These are phyloP conservation scores for Colletotrichum graminicola DNA, from an alignment of 2,329 filamentous ascomycete species.

Conservation along the genomic window DNA sequence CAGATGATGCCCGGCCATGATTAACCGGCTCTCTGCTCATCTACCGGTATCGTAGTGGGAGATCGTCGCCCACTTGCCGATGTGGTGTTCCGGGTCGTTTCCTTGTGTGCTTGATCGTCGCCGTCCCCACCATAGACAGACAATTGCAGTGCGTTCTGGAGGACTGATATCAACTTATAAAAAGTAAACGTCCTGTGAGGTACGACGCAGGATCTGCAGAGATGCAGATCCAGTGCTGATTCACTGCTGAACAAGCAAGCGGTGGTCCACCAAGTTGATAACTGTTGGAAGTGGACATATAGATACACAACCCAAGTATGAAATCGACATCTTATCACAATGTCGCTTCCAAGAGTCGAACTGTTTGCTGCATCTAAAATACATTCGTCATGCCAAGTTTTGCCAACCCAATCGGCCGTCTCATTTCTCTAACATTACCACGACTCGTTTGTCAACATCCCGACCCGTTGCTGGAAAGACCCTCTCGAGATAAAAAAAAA, in stretches of 20 bases:
- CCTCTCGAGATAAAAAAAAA: no score
- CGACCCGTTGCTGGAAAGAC: slow-evolving; percentile 24
- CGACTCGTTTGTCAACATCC: slow-evolving; percentile 30
- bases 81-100: not conserved
- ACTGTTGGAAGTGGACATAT: no score
- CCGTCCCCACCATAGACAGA: not conserved
- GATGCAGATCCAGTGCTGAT: not conserved
- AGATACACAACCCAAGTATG: not conserved
- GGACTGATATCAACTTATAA: not conserved
- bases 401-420: slow-evolving; percentile 28
- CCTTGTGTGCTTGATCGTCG: slow-evolving; percentile 6
- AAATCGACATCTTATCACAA: not conserved
- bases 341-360: slow-evolving; percentile 5
- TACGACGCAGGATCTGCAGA: not conserved
- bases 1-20: slow-evolving; percentile 20
- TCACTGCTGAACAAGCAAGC: slow-evolving; percentile 2
- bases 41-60: slow-evolving; percentile 2
- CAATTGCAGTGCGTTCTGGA: not conserved
- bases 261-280: not conserved
- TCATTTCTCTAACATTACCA: slow-evolving; percentile 34
- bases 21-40: slow-evolving; percentile 8
- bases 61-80: slow-evolving; percentile 26
- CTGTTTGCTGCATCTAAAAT: slow-evolving; percentile 26
- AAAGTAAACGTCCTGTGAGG: not conserved
- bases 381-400: slow-evolving; percentile 33